Evolutionary conservation across 1,284 basidiomycete species (phyloP).

Genomic region (Ceratobasidium sp.): DNA sequence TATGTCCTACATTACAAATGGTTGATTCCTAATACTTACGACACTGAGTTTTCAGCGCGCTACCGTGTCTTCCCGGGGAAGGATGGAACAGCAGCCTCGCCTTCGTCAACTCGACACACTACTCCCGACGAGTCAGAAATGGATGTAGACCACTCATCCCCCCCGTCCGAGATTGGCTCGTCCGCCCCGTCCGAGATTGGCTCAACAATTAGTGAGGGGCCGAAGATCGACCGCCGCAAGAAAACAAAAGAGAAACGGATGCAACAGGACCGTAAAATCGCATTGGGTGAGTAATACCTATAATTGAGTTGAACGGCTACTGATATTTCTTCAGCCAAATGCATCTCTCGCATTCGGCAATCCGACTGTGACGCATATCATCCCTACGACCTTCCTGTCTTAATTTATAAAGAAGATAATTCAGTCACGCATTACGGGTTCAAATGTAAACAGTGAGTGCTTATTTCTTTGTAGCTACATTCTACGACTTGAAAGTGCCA

Average conservation of each 20-base stretch:
- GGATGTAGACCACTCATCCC: neutral
- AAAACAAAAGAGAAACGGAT: neutral
- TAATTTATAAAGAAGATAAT: neutral
- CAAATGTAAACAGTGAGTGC: constrained; percentile 17
- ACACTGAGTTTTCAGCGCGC: neutral
- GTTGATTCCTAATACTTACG: too few species aligned
- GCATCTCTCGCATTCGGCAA: neutral
- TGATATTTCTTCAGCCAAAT: neutral
- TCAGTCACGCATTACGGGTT: constrained; percentile 7
- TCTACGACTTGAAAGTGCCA: neutral
- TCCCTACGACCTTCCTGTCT: neutral
- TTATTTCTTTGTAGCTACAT: neutral
- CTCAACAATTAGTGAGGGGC: neutral
- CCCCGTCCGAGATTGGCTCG: neutral
- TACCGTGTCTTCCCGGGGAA: neutral
- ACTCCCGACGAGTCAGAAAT: neutral
- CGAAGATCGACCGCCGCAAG: neutral
- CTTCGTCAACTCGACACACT: neutral
- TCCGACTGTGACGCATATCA: neutral
- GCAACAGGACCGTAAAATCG: neutral
- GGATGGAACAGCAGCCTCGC: neutral
- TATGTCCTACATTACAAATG: too few species aligned
- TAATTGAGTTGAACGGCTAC: neutral
- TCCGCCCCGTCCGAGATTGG: neutral
- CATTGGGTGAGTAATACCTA: neutral